A percentile compares a stretch with the other conserved stretches of the same genome.
Evolutionary conservation across 1,284 basidiomycete species (phyloP).

Genomic region (Moesziomyces parantarcticus): DNA sequence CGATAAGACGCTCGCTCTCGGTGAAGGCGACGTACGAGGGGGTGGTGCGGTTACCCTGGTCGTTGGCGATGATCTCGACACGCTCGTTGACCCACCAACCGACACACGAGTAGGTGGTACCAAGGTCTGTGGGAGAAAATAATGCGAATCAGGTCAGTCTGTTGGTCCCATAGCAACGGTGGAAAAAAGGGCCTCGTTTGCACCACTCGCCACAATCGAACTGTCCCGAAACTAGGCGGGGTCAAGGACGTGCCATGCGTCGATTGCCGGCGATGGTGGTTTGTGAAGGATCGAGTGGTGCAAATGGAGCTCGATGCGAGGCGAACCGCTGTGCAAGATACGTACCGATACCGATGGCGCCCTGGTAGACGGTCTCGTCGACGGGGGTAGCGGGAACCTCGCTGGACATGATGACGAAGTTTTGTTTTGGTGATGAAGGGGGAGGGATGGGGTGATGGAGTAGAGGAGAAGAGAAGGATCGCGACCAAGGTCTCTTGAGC

Average conservation of each 20-base stretch:
- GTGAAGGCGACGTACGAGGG: conserved; percentile 99
- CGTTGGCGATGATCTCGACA: conserved; percentile 69
- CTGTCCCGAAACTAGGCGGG: too few relatives aligned
- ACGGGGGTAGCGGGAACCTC: conserved; percentile 66
- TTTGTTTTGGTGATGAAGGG: conserved; percentile 28
- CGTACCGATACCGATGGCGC: conserved; percentile 89
- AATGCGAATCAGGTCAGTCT: conserved; percentile 4
- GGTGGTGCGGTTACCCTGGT: conserved; percentile 92
- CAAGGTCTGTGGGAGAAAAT: conserved; percentile 66
- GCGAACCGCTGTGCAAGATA: conserved; percentile 16
- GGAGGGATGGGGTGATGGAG: conserved; percentile 37
- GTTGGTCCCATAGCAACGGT: not conserved
- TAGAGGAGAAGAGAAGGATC: conserved; percentile 25
- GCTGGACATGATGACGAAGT: conserved; percentile 64
- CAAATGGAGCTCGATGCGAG: too few relatives aligned
- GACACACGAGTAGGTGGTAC: conserved; percentile 87
- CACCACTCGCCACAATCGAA: too few relatives aligned
- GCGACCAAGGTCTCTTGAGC: conserved; percentile 18
- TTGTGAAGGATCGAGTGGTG: conserved; percentile 3
- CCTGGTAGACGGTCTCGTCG: conserved; percentile 88
- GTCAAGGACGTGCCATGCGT: too few relatives aligned
- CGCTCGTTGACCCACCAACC: conserved; percentile 66
- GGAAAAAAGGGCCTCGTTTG: too few relatives aligned
- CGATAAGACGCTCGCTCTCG: conserved; percentile 95
- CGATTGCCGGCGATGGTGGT: not conserved